Evolutionary conservation across 106 monocot genomes (phyloP).

Genomic region (Posidonia australis): DNA sequence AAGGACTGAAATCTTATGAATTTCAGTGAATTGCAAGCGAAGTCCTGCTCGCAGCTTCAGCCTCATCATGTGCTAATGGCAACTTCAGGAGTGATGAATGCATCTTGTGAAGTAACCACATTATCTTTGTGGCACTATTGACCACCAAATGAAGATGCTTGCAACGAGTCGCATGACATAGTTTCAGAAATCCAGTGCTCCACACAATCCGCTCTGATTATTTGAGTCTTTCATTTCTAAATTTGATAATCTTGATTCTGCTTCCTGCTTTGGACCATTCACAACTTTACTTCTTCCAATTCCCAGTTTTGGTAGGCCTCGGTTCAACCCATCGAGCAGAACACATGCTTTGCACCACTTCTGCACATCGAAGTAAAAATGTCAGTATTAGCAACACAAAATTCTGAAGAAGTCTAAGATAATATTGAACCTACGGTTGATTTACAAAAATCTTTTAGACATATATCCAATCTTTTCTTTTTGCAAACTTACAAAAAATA

Average conservation of each 20-base stretch:
- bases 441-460: too few species aligned
- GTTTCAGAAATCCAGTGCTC: constrained; percentile 48
- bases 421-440: too few species aligned
- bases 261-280: constrained; percentile 11
- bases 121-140: too few species aligned
- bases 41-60: too few species aligned
- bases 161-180: neutral
- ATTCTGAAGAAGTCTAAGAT: too few species aligned
- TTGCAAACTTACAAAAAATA: too few species aligned
- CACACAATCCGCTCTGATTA: constrained; percentile 40
- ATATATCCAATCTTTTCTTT: too few species aligned
- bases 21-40: neutral
- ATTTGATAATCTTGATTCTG: neutral
- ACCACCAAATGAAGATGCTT: too few species aligned
- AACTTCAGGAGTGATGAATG: too few species aligned
- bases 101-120: too few species aligned
- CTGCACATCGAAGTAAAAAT: constrained; percentile 22
- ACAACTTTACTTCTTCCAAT: constrained; percentile 51
- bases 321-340: constrained; percentile 83
- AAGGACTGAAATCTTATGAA: too few species aligned
- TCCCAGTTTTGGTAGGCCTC: constrained; percentile 91
- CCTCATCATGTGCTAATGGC: too few species aligned
- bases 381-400: neutral
- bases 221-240: constrained; percentile 11
- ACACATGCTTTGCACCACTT: constrained; percentile 96